Base-by-base conservation (phyloP, 2,329 filamentous ascomycete species). In the Juglanconis sp. region DNA sequence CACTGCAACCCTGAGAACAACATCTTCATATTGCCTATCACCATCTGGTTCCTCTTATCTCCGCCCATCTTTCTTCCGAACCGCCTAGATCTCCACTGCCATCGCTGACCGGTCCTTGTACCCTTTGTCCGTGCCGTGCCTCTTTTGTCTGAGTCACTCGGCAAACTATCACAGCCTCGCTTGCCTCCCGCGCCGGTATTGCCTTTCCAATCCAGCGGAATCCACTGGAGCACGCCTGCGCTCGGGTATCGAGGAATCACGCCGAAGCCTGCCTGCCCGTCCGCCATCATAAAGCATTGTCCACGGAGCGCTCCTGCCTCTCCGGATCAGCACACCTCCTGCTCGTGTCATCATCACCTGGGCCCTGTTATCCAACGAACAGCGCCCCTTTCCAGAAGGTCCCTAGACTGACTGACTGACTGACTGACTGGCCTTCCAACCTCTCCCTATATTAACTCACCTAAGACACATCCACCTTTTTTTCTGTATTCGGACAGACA, bases 61-160 rank as follows among this genome's bases (percentile, higher is more conserved):
- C 17, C 36, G 32, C 32, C 13, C 17, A 5, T 51, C 31, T 51
- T 34, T 42, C 35, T 38, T 42, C 38, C 38, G 38, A 4, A 10
- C 38, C 24, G 52, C 52, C 49, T 17, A 51, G 32, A 35, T 8
- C 5, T 32, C 47, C 46, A 17, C 51, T 46, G 34, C 53, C 61
- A 55, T 48, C 59, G 49, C 61, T n/a, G 48, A 50, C 52, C 31
- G 53, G 40, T 59, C 56, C 55, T 58, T 61, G 54, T 53, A 56
- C 55, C 49, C 59, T 53, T 54, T 49, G 51, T 59, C 40, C 54
- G 51, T 17, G 46, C 46, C 46, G 24, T 57, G 58, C 59, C 61
- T 58, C 59, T 53, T 53, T 56, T 61, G 56, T 63, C 59, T 63
- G 62, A 63, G 62, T 63, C 59, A 63, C 62, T 57, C 52, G 59